These are phyloP conservation scores for Golubevia pallescens DNA, from an alignment of 1,284 basidiomycete genomes.

Conservation along the genomic window DNA sequence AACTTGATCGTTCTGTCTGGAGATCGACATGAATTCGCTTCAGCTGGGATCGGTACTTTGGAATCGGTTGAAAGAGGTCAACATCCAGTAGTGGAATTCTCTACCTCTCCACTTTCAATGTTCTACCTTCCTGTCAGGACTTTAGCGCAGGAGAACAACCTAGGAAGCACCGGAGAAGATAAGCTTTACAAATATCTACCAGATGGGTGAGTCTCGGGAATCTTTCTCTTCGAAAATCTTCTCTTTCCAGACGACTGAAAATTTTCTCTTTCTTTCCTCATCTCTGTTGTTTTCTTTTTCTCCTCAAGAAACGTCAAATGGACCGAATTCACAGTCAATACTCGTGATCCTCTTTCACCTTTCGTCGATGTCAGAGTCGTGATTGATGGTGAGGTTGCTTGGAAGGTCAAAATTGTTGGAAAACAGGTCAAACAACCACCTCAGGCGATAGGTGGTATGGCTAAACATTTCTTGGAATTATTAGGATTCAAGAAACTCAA, in stretches of 20 bases:
- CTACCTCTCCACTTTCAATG: constrained; percentile 73
- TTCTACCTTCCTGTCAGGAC: constrained; percentile 71
- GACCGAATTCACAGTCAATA: constrained; percentile 77
- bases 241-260: too few relatives aligned
- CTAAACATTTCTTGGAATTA: constrained; percentile 55
- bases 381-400: constrained; percentile 73
- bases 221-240: too few relatives aligned
- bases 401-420: constrained; percentile 67
- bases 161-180: constrained; percentile 70
- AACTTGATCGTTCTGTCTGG: constrained; percentile 71
- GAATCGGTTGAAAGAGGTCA: constrained; percentile 23
- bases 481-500: constrained; percentile 43
- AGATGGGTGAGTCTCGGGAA: too few relatives aligned
- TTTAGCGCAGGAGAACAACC: constrained; percentile 63
- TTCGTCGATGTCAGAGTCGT: constrained; percentile 67
- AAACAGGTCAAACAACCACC: constrained; percentile 46
- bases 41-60: constrained; percentile 66
- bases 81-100: constrained; percentile 69
- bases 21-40: constrained; percentile 82
- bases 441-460: constrained; percentile 51
- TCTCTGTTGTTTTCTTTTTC: too few relatives aligned
- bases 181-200: constrained; percentile 70
- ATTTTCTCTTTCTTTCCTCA: too few relatives aligned
- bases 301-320: constrained; percentile 65
- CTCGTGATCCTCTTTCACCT: constrained; percentile 70